Evolutionary conservation across 2,329 filamentous ascomycete genomes (phyloP), one percentile per base, ranked within the genome.

Genomic region (Fusarium sp.): DNA sequence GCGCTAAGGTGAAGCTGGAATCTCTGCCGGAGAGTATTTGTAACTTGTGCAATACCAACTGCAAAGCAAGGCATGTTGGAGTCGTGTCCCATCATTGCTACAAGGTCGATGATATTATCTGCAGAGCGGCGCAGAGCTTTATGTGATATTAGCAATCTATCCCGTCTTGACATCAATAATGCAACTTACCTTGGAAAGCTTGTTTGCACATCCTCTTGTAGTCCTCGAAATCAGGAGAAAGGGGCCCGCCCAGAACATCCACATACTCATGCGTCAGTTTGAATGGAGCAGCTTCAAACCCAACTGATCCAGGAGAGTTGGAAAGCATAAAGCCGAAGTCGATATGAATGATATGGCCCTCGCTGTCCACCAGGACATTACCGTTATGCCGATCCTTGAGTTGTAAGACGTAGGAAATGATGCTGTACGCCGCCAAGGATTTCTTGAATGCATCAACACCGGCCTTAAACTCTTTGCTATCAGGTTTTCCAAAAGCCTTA

Each of bases 321-420:
- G 91, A 94, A 33, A 96, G 83, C 91, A 96, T 95, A 77, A 96
- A 96, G 56, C 92, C 92, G 78, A 96, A 96, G 78, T 96, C 92
- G 64, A 96, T 96, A 76, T 96, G 92, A 63, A 96, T 89, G 57
- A 95, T 94, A 75, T 96, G 92, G 11, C 92, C 92, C 77, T 93
- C 90, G 73, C 92, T 93, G 78, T 95, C 92, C 73, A 96, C 91
- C 62, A 96, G 85, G 15, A 96, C 91, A 74, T 96, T 96, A 55
- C 92, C 92, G 75, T 96, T 96, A 77, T 96, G 92, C 14, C 92
- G 86, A 75, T 96, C 92, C 77, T 96, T 96, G 62, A 96, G 87
- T 78, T 96, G 92, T 54, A 96, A 82, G 49, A 96, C 83, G 75
- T 96, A 96, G 58, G 89, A 92, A 64, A 96, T 93, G 68, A 95